Conservation (phyloP, 768 basidiomycete genomes). For the Mycena filopes region DNA sequence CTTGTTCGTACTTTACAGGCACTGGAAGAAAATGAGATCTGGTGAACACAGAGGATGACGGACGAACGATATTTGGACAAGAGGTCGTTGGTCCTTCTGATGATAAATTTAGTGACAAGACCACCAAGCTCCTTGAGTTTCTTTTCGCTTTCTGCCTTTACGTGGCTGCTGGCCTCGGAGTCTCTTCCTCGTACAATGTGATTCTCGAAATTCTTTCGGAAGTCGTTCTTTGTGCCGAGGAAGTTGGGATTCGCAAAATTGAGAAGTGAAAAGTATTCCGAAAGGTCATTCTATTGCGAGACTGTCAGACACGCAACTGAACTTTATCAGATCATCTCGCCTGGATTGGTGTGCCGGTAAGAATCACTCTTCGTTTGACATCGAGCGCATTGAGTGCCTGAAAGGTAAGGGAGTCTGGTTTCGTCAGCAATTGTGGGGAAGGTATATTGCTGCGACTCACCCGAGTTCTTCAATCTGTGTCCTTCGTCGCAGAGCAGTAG, state of each 20-base stretch:
- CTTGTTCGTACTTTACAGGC: conserved; percentile 98
- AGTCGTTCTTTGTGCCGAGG: conserved; percentile 88
- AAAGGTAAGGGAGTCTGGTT: conserved; percentile 86
- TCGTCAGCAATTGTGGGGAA: conserved; percentile 4
- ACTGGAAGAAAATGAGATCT: conserved; percentile 59
- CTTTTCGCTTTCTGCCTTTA: conserved; percentile 85
- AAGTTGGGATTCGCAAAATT: conserved; percentile 95
- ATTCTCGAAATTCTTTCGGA: conserved; percentile 95
- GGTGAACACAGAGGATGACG: conserved; percentile 3
- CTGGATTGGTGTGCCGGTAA: conserved; percentile 95
- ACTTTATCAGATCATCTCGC: conserved; percentile 46
- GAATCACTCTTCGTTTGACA: conserved; percentile 90
- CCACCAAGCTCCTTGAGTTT: conserved; percentile 92
- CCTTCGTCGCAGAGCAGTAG: conserved; percentile 97
- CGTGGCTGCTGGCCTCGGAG: conserved; percentile 81
- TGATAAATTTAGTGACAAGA: conserved; percentile 93
- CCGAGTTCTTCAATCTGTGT: conserved; percentile 95
- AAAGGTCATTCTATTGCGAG: conserved; percentile 83
- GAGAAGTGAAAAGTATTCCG: conserved; percentile 93
- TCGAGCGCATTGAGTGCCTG: conserved; percentile 84
- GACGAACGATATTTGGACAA: conserved; percentile 92
- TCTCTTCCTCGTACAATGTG: conserved; percentile 92
- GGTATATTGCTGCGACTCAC: conserved; percentile 51
- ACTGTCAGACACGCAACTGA: conserved; percentile 9
- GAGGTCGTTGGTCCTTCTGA: conserved; percentile 92